Conservation (phyloP, 495 filamentous ascomycete genomes). For the Podospora sp. region DNA sequence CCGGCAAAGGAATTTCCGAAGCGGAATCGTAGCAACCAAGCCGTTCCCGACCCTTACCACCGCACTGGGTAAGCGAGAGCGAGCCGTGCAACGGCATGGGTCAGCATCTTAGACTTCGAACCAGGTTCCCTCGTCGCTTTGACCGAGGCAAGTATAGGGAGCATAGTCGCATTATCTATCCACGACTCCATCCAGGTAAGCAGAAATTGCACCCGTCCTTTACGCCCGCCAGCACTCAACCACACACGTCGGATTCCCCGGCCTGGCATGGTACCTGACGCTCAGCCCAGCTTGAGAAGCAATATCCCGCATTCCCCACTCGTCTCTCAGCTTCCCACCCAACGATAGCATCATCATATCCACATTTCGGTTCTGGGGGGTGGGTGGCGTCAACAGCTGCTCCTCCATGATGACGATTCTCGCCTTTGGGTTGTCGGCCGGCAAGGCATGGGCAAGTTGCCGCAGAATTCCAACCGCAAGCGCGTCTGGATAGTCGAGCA, state of each 20-base stretch:
- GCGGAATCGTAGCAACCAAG: too few relatives aligned
- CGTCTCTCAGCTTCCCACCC: constrained; percentile 36
- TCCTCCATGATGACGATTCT: constrained; percentile 37
- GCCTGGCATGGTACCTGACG: constrained; percentile 26
- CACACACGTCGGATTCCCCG: constrained; percentile 22
- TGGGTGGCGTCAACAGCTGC: constrained; percentile 25
- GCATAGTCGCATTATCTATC: too few relatives aligned
- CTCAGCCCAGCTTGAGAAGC: constrained; percentile 26
- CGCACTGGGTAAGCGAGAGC: too few relatives aligned
- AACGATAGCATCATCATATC: constrained; percentile 39
- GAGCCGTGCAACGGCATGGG: too few relatives aligned
- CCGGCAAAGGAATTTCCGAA: too few relatives aligned
- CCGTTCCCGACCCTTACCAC: too few relatives aligned
- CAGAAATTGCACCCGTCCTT: too few relatives aligned
- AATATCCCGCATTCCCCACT: constrained; percentile 26
- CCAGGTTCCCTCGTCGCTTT: too few relatives aligned
- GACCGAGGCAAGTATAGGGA: too few relatives aligned
- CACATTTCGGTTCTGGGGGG: constrained; percentile 31
- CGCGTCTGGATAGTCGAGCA: constrained; percentile 55
- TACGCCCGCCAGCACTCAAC: constrained; percentile 33
- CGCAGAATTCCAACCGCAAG: constrained; percentile 42
- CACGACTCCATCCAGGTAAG: too few relatives aligned
- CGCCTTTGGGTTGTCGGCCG: constrained; percentile 25
- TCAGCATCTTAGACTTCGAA: too few relatives aligned
- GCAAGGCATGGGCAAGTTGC: constrained; percentile 44